Base-by-base conservation (phyloP, 129 eudicot species). In the Calendula officinalis region DNA sequence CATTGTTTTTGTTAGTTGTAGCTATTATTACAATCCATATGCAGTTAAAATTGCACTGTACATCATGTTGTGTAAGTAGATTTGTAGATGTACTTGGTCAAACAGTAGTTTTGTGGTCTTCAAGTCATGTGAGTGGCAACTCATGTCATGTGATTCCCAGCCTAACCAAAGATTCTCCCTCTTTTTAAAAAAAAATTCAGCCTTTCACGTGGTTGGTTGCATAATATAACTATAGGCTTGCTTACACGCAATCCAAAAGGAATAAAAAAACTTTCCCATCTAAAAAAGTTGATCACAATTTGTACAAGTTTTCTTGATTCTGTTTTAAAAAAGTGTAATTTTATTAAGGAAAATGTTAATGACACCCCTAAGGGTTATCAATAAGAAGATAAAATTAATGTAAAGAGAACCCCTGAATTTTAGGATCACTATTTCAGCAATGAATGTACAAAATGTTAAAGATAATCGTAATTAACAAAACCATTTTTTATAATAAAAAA, bases 121-220 rank as follows among this genome's bases (percentile, higher is more conserved):
- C 67, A 73, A 65, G 78, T 46, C 78, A 73, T 71, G 77, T 71
- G 76, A 60, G 50, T 48, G 58, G 35, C 53, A 48, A 72, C 57
- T 38, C 49, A 68, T 44, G 67, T 69, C 80, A 75, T 68, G 77
- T 77, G 82, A 71, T 66, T 9, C 74, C 14, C 56, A 57, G 59
- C 77, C 63, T 59, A 77, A 65, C 61, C 65, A 63, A 65, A 73
- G 66, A 64, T 77, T 73, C 77, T 56, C 54, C 44, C 39, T 45
- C 52, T 45, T 42, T 66, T 49, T 48, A 32, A 15, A 51, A 27
- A 44, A 64, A 73, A 15, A 22, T 56, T 73, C 78, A 73, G 72
- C 62, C 60, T 73, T 73, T 65, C 78, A 73, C 78, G 65, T 73
- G 78, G 60, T 56, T 66, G 41, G 67, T 64, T 73, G 58, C 51